Conservation (phyloP, 108 stramenopile species). For the Conticribra guillardii region DNA sequence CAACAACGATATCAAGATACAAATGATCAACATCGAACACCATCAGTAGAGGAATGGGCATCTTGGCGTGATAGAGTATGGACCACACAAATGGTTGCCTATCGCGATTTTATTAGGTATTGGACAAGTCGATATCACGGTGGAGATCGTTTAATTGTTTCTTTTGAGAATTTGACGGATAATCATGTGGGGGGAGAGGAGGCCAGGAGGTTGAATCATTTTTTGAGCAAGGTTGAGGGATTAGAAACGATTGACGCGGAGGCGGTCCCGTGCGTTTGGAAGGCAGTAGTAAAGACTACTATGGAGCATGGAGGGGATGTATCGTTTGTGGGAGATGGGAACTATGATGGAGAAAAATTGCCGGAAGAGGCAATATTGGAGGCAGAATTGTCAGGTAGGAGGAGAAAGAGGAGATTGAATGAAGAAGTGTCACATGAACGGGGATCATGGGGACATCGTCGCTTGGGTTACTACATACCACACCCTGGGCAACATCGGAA, state of each 20-base stretch:
- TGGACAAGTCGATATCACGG: constrained; percentile 9
- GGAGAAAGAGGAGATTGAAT: not conserved
- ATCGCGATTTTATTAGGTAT: constrained; percentile 14
- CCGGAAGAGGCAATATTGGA: not conserved
- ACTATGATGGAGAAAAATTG: not conserved
- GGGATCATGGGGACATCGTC: not conserved
- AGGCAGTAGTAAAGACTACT: not conserved
- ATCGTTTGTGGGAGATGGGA: not conserved
- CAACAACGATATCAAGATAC: too few species aligned
- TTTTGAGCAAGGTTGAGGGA: constrained; percentile 5
- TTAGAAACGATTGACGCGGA: constrained; percentile 8
- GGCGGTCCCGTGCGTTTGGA: constrained; percentile 12
- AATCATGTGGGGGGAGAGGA: constrained; percentile 9
- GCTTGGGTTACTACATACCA: not conserved
- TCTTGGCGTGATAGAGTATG: constrained; percentile 28
- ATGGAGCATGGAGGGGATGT: not conserved
- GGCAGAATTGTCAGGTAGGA: not conserved
- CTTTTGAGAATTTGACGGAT: constrained; percentile 16
- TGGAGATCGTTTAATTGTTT: constrained; percentile 3
- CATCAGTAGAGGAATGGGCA: constrained; percentile 16
- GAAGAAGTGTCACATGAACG: not conserved
- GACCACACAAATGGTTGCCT: not conserved
- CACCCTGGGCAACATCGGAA: not conserved
- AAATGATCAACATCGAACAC: not conserved
- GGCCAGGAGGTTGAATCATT: constrained; percentile 4